phyloP scores from a whole-genome alignment of 2,329 filamentous ascomycete genomes.

The Calonectria montana region DNA sequence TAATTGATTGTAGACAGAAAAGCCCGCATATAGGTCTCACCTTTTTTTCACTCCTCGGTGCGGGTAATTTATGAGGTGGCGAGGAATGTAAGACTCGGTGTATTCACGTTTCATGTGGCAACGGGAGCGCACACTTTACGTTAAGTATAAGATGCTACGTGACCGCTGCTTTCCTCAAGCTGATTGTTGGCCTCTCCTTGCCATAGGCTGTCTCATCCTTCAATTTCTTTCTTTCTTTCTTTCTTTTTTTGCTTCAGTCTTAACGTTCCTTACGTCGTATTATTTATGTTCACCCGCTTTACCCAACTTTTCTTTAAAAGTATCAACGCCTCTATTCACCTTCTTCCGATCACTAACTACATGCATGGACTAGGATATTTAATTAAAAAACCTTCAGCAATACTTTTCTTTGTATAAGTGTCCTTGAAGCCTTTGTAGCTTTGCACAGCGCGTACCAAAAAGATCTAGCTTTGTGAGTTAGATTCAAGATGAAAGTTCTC shows the following conservation, averaged over 20 bases:
- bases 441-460: not conserved
- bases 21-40: not conserved
- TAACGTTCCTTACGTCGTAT: not conserved
- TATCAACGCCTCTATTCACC: not conserved
- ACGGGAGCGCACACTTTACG: not conserved
- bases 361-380: no score
- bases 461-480: not conserved
- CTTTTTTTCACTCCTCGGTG: not conserved
- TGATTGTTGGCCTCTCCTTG: not conserved
- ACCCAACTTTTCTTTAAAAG: not conserved
- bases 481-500: not conserved
- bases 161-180: no score
- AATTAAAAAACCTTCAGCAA: not conserved
- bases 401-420: not conserved
- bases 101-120: slow-evolving; percentile 4
- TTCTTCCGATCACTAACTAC: not conserved
- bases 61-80: not conserved
- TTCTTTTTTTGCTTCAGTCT: not conserved
- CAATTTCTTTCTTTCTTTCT: no score
- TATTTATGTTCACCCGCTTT: not conserved
- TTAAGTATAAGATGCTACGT: not conserved
- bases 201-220: not conserved
- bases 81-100: not conserved
- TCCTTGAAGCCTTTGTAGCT: no score
- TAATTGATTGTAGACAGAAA: not conserved